phyloP scores from a whole-genome alignment of 805 yeast genomes.

The Kodamaea hsintzibuensis region DNA sequence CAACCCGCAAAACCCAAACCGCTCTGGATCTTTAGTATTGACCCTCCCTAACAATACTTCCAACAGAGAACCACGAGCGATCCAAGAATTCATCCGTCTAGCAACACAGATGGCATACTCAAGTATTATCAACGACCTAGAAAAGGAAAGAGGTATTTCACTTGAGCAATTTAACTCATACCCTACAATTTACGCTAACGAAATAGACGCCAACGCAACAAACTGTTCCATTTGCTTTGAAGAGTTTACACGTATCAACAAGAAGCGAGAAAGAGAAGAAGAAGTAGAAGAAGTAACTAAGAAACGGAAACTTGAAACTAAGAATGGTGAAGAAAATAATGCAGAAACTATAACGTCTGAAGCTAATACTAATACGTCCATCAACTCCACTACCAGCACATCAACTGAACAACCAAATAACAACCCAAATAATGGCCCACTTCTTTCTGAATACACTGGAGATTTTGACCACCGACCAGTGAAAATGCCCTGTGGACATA shows the following conservation, averaged over 20 bases:
- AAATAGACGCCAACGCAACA: slow-evolving; percentile 30
- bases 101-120: slow-evolving; percentile 72
- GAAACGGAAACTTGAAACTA: slow-evolving; percentile 6
- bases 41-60: slow-evolving; percentile 67
- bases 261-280: slow-evolving; percentile 3
- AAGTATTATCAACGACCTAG: slow-evolving; percentile 53
- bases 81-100: slow-evolving; percentile 60
- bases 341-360: background rate
- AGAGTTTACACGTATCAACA: slow-evolving; percentile 14
- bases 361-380: background rate
- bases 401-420: slow-evolving; percentile 1
- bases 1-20: slow-evolving; percentile 37
- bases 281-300: slow-evolving; percentile 4
- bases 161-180: slow-evolving; percentile 53
- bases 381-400: background rate
- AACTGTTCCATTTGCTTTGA: slow-evolving; percentile 56
- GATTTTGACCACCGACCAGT: slow-evolving; percentile 59
- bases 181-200: slow-evolving; percentile 34
- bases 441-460: slow-evolving; percentile 22
- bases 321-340: background rate
- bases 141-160: slow-evolving; percentile 54
- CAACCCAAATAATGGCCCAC: background rate
- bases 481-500: slow-evolving; percentile 80
- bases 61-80: slow-evolving; percentile 57
- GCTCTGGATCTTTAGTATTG: slow-evolving; percentile 60